A percentile compares a stretch with the other conserved stretches of the same genome.
Evolutionary conservation across 108 stramenopile species (phyloP).

Genomic region (Stephanodiscus minutulus): DNA sequence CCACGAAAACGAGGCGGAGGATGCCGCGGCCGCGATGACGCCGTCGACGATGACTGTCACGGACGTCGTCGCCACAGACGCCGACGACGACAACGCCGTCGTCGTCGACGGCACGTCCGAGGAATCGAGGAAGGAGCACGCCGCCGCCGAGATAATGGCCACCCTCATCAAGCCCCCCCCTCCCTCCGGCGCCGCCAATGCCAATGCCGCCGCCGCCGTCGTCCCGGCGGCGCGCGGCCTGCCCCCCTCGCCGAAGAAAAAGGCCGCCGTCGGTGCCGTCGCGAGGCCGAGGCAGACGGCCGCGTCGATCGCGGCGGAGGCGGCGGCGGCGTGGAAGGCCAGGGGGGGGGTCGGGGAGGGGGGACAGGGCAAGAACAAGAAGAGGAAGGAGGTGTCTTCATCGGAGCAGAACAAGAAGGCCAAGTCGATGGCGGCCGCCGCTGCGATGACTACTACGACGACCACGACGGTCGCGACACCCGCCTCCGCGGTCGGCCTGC

Average conservation of each 20-base stretch:
- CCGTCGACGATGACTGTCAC: too few relatives aligned
- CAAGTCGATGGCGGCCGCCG: neutral
- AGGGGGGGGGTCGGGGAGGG: neutral
- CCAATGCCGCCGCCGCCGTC: neutral
- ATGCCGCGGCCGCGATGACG: too few relatives aligned
- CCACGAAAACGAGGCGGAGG: too few relatives aligned
- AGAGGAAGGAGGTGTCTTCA: neutral
- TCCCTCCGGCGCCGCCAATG: neutral
- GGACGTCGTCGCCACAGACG: too few relatives aligned
- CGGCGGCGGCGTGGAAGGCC: neutral
- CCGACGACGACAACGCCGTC: neutral
- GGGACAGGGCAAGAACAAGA: neutral
- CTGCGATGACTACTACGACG: neutral
- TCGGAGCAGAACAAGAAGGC: neutral
- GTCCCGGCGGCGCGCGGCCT: too few relatives aligned
- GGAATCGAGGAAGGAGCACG: constrained; percentile 4
- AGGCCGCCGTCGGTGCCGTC: neutral
- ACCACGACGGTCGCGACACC: neutral
- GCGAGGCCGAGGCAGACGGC: neutral
- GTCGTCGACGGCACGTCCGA: neutral
- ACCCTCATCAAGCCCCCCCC: neutral
- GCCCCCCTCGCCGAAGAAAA: neutral
- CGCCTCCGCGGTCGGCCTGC: neutral
- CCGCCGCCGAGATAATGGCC: constrained; percentile 7
- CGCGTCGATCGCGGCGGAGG: constrained; percentile 1